phyloP scores from a whole-genome alignment of 2,329 filamentous ascomycete genomes.

The Trichoderma sp. region DNA sequence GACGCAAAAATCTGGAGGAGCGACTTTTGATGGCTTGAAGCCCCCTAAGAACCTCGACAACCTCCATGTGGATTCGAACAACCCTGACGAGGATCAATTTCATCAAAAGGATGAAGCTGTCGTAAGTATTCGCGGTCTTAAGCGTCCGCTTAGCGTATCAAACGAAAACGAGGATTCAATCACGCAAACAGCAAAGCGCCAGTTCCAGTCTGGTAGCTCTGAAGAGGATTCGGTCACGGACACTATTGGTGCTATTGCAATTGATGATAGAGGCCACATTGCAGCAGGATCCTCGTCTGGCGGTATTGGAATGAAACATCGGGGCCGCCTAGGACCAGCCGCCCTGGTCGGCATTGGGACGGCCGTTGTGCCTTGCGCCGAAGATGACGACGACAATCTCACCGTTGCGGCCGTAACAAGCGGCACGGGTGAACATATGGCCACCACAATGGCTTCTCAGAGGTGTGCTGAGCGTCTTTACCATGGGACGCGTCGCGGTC shows the following conservation, averaged over 20 bases:
- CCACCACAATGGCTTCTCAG: conserved; percentile 86
- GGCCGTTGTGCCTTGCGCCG: conserved; percentile 75
- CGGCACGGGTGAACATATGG: conserved; percentile 97
- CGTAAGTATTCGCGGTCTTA: conserved; percentile 33
- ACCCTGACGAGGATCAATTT: conserved; percentile 17
- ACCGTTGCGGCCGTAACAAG: conserved; percentile 84
- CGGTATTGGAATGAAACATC: conserved; percentile 97
- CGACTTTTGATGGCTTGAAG: neutral
- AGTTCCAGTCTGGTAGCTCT: conserved; percentile 24
- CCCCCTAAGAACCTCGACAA: neutral
- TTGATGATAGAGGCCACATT: conserved; percentile 82
- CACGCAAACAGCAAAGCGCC: conserved; percentile 22
- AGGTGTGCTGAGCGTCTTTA: conserved; percentile 85
- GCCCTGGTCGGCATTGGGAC: conserved; percentile 90
- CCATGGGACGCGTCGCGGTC: conserved; percentile 59
- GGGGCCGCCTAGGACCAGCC: conserved; percentile 85
- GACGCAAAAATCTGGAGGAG: neutral
- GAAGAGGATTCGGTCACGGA: conserved; percentile 72
- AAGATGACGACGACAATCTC: conserved; percentile 64
- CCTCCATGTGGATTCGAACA: neutral
- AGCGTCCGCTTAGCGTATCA: conserved; percentile 30
- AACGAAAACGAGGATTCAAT: conserved; percentile 12
- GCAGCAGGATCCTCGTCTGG: conserved; percentile 95
- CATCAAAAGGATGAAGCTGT: neutral
- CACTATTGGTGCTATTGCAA: conserved; percentile 92